Evolutionary conservation across 1,284 basidiomycete genomes (phyloP), one percentile per base, ranked within the genome.

Genomic region (Neotropicomus parvogracilis): DNA sequence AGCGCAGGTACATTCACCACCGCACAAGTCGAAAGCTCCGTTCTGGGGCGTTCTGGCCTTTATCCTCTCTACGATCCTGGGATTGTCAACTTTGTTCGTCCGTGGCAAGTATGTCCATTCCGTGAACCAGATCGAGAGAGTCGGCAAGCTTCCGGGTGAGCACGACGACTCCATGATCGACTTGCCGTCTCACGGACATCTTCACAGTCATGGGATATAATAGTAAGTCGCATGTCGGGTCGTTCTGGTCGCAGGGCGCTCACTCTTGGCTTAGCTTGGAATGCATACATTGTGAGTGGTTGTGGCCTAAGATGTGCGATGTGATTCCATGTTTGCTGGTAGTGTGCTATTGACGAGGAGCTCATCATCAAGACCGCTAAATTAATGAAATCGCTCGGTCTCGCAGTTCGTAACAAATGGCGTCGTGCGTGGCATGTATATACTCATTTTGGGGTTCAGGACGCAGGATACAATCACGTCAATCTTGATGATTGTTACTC

Each of bases 401-500:
- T 81, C 54, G 70, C 3, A 61, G 70, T 62, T 70, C 60, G 63
- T 70, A 64, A 50, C 54, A 62, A 11, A 20, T 8, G 6, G 6
- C 12, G 19, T 31, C 14, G 20, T 24, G 3, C 41, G n/a, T 31
- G 14, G 24, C 8, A 5, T 37, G 13, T 20, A 10, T 34, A 16
- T 34, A 34, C 28, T 54, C 13, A 46, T 40, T 29, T 13, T 14
- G 11, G 24, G 26, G 20, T 40, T n/a, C 36, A 80, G 77, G 75
- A 77, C 46, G 69, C 67, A 27, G 80, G 80, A 3, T 81, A 81
- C 56, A 65, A 71, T 40, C 69, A 76, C 53, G 63, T 81, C 43
- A 81, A 78, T 52, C 58, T 82, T 35, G 80, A 82, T 50, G 79
- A 81, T 48, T 82, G 79, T 54, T 82, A 78, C 56, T 71, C 78